Conservation (phyloP, 371 early-diverging fungal genomes). For the Polyrhizophydium stewartii region DNA sequence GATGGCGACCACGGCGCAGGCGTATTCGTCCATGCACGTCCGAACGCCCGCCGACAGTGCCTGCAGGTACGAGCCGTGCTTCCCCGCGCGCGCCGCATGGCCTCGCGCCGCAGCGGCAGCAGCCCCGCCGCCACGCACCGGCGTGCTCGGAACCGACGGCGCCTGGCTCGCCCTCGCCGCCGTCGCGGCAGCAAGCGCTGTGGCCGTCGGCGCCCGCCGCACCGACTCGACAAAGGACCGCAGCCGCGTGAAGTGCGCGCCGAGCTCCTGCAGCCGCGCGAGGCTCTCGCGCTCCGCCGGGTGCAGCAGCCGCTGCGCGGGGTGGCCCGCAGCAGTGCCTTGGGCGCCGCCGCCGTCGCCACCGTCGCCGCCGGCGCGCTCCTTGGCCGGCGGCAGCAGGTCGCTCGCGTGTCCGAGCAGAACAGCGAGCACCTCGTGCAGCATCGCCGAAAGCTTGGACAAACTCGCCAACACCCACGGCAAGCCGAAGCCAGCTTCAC, state of each 20-base stretch:
- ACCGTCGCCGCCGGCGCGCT: background rate
- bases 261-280: constrained; percentile 60
- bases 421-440: constrained; percentile 72
- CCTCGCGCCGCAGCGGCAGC: background rate
- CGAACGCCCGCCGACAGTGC: background rate
- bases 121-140: background rate
- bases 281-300: constrained; percentile 62
- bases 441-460: constrained; percentile 42
- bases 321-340: constrained; percentile 53
- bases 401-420: constrained; percentile 66
- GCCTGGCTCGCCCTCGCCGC: background rate
- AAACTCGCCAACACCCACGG: no score
- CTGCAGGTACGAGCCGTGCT: background rate
- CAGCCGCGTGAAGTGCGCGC: constrained; percentile 51
- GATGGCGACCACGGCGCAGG: background rate
- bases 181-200: background rate
- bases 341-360: constrained; percentile 25
- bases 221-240: constrained; percentile 34
- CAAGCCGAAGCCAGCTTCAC: no score
- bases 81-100: background rate
- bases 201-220: constrained; percentile 1
- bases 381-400: constrained; percentile 54
- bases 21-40: background rate
- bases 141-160: constrained; percentile 1
- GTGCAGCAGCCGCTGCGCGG: constrained; percentile 66